These are phyloP conservation scores for Retiboletus flavoniger DNA, from an alignment of 1,284 basidiomycete species.

Conservation along the genomic window DNA sequence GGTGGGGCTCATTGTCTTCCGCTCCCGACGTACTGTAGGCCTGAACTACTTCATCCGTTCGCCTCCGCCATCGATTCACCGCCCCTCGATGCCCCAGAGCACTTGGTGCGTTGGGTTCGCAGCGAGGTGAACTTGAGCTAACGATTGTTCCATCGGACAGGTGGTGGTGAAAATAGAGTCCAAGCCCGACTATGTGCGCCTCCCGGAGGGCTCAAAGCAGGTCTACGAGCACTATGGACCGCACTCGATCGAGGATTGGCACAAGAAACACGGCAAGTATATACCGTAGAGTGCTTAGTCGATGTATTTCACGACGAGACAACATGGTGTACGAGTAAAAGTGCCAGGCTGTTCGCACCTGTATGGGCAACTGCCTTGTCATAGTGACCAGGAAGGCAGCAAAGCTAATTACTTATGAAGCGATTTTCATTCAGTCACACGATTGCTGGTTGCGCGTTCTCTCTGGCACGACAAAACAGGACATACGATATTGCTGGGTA, in stretches of 20 bases:
- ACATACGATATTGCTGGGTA: not conserved
- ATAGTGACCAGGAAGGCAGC: not conserved
- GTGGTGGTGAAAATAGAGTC: conserved; percentile 46
- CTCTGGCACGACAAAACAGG: too few relatives aligned
- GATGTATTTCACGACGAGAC: not conserved
- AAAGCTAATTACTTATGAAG: not conserved
- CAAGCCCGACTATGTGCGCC: conserved; percentile 56
- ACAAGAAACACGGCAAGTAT: conserved; percentile 48
- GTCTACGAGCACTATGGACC: conserved; percentile 42
- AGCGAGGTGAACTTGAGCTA: not conserved
- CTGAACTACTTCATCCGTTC: conserved; percentile 59
- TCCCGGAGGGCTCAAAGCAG: conserved; percentile 56
- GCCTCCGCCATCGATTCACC: conserved; percentile 60
- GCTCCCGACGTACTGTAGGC: conserved; percentile 44
- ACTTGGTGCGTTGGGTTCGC: conserved; percentile 40
- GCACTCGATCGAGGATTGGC: conserved; percentile 54
- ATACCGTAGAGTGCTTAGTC: conserved; percentile 19
- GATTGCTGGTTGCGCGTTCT: not conserved
- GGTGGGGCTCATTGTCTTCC: too few relatives aligned
- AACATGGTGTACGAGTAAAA: too few relatives aligned
- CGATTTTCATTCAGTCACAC: not conserved
- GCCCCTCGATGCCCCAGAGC: conserved; percentile 44
- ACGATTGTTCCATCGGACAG: conserved; percentile 30
- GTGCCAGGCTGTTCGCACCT: too few relatives aligned
- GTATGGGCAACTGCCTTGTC: not conserved